These are phyloP conservation scores for Coemansia sp. DNA, from an alignment of 192 early-diverging fungal species.

Conservation along the genomic window DNA sequence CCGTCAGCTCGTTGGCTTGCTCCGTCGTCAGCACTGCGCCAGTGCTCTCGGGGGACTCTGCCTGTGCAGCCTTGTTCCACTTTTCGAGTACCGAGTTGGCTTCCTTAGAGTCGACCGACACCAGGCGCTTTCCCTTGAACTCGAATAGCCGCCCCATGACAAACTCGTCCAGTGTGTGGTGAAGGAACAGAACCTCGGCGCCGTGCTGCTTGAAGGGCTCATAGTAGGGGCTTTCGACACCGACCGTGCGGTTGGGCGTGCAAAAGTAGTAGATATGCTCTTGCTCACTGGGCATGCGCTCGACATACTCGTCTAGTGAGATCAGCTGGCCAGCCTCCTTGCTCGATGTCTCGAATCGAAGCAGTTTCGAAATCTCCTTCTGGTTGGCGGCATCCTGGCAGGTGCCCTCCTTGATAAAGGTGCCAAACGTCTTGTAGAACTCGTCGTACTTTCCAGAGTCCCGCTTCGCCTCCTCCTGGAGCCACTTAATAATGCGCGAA, in stretches of 20 bases:
- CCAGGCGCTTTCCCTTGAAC: slow-evolving; percentile 77
- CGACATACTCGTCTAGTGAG: slow-evolving; percentile 75
- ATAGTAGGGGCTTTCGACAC: slow-evolving; percentile 84
- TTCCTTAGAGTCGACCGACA: slow-evolving; percentile 60
- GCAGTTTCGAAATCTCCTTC: slow-evolving; percentile 75
- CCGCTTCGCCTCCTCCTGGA: slow-evolving; percentile 64
- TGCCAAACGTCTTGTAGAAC: slow-evolving; percentile 77
- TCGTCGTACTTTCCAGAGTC: slow-evolving; percentile 65
- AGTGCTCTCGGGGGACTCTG: slow-evolving; percentile 42
- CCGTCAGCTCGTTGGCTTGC: slow-evolving; percentile 60
- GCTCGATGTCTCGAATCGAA: slow-evolving; percentile 78
- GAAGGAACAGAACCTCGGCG: slow-evolving; percentile 85
- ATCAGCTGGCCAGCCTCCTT: slow-evolving; percentile 52
- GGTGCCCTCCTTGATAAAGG: slow-evolving; percentile 84
- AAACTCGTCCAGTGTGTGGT: slow-evolving; percentile 76
- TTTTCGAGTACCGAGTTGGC: slow-evolving; percentile 67
- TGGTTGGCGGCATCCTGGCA: slow-evolving; percentile 76
- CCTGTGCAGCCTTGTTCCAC: slow-evolving; percentile 61
- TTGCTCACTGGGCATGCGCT: slow-evolving; percentile 88
- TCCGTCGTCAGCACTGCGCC: slow-evolving; percentile 52
- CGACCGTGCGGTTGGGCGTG: slow-evolving; percentile 67
- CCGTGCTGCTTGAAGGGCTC: slow-evolving; percentile 86
- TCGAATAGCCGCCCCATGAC: slow-evolving; percentile 69
- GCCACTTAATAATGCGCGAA: slow-evolving; percentile 86
- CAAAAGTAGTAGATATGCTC: slow-evolving; percentile 87